Conservation (phyloP, 2,329 filamentous ascomycete genomes). For the Sporothrix pseudoabietina region DNA sequence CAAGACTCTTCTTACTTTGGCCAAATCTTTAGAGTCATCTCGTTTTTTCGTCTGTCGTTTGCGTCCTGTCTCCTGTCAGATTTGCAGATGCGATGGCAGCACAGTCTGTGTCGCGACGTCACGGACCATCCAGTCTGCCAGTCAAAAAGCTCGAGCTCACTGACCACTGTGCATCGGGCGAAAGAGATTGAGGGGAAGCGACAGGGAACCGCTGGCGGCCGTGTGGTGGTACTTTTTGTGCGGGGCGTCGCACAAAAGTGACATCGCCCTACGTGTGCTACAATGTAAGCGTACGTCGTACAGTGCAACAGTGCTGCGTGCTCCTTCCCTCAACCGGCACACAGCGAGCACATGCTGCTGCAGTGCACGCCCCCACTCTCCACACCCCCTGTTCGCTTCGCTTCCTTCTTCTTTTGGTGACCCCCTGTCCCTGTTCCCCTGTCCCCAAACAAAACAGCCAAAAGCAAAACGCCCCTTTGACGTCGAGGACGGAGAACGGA, state of each 20-base stretch:
- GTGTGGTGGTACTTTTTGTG: constrained; percentile 19
- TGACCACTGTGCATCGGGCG: constrained; percentile 6
- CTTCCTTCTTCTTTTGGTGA: no score
- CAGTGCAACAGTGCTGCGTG: background rate
- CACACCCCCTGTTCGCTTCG: constrained; percentile 2
- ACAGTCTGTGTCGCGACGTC: constrained; percentile 7
- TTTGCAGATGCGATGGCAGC: background rate
- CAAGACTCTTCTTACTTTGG: background rate
- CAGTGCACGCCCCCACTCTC: constrained; percentile 14
- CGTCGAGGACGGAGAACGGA: constrained; percentile 36
- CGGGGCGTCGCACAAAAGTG: background rate
- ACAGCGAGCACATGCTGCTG: background rate
- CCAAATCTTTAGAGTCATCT: background rate
- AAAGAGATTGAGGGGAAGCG: background rate
- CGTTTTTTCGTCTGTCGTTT: background rate
- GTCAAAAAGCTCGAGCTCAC: background rate
- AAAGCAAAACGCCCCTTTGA: constrained; percentile 30
- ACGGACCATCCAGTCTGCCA: background rate
- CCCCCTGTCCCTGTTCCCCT: background rate
- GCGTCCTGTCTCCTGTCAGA: constrained; percentile 8
- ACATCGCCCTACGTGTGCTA: constrained; percentile 7
- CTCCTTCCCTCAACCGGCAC: background rate
- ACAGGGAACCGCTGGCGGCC: background rate
- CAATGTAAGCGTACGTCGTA: background rate
- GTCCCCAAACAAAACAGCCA: constrained; percentile 9